Conservation (phyloP, 768 basidiomycete species). For the Lactarius quietus region DNA sequence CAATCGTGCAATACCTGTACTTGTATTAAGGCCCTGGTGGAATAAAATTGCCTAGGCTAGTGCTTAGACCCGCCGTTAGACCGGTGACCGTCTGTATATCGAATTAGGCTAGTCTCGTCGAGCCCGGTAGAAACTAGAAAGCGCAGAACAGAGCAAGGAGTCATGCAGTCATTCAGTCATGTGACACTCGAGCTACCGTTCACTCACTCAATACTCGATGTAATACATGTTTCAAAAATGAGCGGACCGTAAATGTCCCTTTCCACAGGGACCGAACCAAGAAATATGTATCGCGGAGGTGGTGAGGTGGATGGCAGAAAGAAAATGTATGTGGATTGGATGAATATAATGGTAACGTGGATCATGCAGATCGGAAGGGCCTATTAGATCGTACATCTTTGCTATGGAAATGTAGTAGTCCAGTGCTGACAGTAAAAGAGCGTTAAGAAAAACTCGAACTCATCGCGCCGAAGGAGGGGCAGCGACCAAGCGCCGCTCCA, state of each 20-base stretch:
- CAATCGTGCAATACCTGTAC: no score
- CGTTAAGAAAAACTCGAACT: not conserved
- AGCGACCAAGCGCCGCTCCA: no score
- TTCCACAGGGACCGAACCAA: conserved; percentile 9
- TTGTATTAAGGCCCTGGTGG: no score
- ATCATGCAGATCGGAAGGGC: conserved; percentile 15
- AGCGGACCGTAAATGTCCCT: conserved; percentile 2
- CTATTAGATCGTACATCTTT: conserved; percentile 22
- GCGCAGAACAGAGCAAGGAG: no score
- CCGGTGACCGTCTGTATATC: no score
- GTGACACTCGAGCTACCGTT: no score
- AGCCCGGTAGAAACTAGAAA: no score
- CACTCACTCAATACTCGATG: not conserved
- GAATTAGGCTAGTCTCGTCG: no score
- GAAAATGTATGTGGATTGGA: not conserved
- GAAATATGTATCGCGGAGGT: conserved; percentile 6
- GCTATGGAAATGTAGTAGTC: conserved; percentile 9
- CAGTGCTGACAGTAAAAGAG: not conserved
- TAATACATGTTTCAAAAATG: conserved; percentile 13
- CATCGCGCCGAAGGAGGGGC: no score
- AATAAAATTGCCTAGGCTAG: no score
- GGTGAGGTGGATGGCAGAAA: not conserved
- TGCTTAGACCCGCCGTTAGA: no score
- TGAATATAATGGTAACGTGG: conserved; percentile 17
- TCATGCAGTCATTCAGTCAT: no score